These are phyloP conservation scores for Trichoderma citrinoviride DNA, from an alignment of 2,329 filamentous ascomycete species.

Conservation along the genomic window DNA sequence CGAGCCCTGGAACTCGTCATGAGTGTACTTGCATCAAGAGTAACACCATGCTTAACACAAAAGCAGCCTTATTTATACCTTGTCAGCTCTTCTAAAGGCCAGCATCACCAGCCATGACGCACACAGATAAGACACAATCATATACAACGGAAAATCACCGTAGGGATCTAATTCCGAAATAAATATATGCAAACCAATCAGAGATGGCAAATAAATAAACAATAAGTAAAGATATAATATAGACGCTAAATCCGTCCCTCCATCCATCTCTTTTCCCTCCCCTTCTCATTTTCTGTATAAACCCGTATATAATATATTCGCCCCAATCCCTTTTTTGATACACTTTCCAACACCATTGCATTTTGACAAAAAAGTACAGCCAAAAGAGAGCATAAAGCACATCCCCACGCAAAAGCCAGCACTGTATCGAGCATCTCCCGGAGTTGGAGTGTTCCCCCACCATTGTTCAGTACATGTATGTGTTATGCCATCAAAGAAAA, in stretches of 20 bases:
- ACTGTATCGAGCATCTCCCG: background rate
- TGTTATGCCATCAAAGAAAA: background rate
- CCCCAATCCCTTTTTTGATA: background rate
- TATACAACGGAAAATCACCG: background rate
- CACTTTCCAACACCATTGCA: slow-evolving; percentile 9
- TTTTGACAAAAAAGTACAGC: background rate
- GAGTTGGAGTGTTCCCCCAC: no score
- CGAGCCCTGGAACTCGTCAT: no score
- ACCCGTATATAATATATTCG: background rate
- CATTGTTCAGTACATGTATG: background rate
- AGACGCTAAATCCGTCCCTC: background rate
- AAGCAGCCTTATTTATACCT: no score
- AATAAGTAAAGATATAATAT: background rate
- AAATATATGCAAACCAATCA: background rate
- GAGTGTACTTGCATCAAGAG: no score
- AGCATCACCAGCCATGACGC: no score
- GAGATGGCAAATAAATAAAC: background rate
- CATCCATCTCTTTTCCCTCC: background rate
- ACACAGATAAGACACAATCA: background rate
- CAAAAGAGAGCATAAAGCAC: background rate
- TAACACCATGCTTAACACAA: no score
- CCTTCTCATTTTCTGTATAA: background rate
- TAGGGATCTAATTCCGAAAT: background rate
- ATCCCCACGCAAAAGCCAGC: background rate
- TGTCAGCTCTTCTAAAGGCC: no score